phyloP scores from a whole-genome alignment of 371 early-diverging fungal genomes.

The Rhizomucor pusillus region DNA sequence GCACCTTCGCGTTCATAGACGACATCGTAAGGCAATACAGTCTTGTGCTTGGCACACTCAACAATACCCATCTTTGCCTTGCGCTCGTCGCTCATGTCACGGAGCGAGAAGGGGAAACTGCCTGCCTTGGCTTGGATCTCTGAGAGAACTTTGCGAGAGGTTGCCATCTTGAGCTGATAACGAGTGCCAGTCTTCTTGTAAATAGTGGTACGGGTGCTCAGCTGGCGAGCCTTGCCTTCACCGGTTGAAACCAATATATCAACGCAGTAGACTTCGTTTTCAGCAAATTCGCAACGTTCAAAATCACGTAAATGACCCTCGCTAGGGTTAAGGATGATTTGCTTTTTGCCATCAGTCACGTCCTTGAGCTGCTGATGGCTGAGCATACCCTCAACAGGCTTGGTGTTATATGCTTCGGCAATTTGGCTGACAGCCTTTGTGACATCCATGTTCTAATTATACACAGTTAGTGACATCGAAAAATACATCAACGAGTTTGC shows the following conservation, averaged over 20 bases:
- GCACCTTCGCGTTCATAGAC: constrained; percentile 81
- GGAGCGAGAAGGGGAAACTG: constrained; percentile 85
- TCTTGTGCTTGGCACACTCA: constrained; percentile 83
- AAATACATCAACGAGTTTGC: background rate
- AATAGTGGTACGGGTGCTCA: constrained; percentile 82
- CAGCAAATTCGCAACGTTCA: constrained; percentile 71
- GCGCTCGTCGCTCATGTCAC: constrained; percentile 81
- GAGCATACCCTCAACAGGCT: constrained; percentile 90
- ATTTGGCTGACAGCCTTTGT: constrained; percentile 83
- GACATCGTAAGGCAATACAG: constrained; percentile 82
- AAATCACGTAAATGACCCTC: constrained; percentile 76
- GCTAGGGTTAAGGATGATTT: constrained; percentile 89
- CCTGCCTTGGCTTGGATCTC: constrained; percentile 83
- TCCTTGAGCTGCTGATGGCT: constrained; percentile 86
- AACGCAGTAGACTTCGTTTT: constrained; percentile 86
- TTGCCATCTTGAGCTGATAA: constrained; percentile 87
- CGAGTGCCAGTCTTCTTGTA: constrained; percentile 86
- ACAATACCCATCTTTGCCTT: constrained; percentile 90
- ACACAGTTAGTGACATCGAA: background rate
- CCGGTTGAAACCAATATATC: constrained; percentile 86
- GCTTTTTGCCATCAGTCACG: constrained; percentile 86
- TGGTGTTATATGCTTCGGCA: constrained; percentile 77
- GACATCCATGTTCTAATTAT: constrained; percentile 61
- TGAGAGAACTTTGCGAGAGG: constrained; percentile 74
- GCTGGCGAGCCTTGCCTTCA: constrained; percentile 81